Evolutionary conservation across 306 rosid genomes (phyloP), one percentile per base, ranked within the genome.

Genomic region (Cicer arietinum): DNA sequence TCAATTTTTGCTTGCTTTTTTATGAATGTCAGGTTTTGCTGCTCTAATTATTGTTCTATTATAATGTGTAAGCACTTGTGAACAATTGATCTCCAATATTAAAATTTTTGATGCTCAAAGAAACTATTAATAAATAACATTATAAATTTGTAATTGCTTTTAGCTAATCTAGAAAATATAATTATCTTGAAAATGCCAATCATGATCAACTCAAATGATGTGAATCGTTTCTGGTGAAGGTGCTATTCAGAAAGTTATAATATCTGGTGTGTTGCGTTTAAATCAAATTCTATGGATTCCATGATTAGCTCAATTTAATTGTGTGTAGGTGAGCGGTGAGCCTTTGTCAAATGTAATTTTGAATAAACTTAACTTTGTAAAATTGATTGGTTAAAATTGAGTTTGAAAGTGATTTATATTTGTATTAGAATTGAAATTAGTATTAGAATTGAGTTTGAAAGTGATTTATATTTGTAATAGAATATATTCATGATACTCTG

Each of bases 51-150:
- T 17, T 59, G 51, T 57, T 41, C 72, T 39, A 20, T 47, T 43
- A 35, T 44, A 79, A 64, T 70, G 79, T 12, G 14, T 17, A 45
- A 51, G 30, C 56, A 63, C 40, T 45, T 67, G 30, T 44, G 37
- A 48, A 50, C 69, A 56, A 41, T 56, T 77, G 62, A 46, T 62
- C 44, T 63, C 40, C 37, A 67, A 37, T 72, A 51, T 74, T 73
- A n/a, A 69, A 54, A 25, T 68, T 67, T 25, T 18, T 53, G n/a
- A 46, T 62, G 53, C 40, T 22, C 53, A 35, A 46, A 56, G 37
- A 41, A 69, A 46, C 59, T 10, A 56, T 46, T n/a, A 69, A 69
- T 4, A 52, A 52, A 60, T 41, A 74, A 53, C 41, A 12, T 11
- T 25, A 17, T 64, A 74, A 45, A 48, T 11, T 11, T 25, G 13